Conservation (phyloP, 2,329 filamentous ascomycete species). For the Penicillium fuscoglaucum region DNA sequence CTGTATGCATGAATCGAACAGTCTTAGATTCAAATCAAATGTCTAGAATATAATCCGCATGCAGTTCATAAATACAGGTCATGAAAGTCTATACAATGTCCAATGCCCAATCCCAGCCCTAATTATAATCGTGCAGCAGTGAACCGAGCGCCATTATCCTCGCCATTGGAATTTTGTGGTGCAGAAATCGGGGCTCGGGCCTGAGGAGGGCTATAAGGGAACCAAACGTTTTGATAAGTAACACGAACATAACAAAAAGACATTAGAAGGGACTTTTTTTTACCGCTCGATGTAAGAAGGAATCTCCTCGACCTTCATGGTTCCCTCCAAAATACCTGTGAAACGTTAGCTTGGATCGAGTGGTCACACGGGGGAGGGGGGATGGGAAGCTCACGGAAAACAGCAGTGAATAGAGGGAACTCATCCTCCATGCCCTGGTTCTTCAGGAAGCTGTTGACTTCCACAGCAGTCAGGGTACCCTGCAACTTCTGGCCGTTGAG, state of each 20-base stretch:
- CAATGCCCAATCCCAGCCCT: slow-evolving; percentile 7
- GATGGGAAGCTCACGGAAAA: slow-evolving; percentile 58
- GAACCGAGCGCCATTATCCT: slow-evolving; percentile 19
- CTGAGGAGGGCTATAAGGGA: slow-evolving; percentile 21
- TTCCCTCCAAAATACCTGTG: slow-evolving; percentile 71
- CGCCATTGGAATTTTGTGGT: slow-evolving; percentile 14
- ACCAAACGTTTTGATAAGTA: slow-evolving; percentile 24
- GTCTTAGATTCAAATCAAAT: neutral
- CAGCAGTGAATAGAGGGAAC: slow-evolving; percentile 90
- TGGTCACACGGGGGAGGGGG: slow-evolving; percentile 1
- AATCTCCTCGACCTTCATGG: slow-evolving; percentile 76
- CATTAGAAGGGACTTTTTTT: slow-evolving; percentile 27
- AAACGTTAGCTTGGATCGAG: slow-evolving; percentile 22
- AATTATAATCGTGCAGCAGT: slow-evolving; percentile 24
- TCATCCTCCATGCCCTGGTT: slow-evolving; percentile 73
- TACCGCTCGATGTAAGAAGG: slow-evolving; percentile 63
- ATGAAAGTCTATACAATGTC: slow-evolving; percentile 23
- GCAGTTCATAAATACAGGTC: slow-evolving; percentile 22
- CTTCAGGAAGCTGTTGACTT: slow-evolving; percentile 88
- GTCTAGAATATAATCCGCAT: slow-evolving; percentile 5
- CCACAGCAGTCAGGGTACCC: slow-evolving; percentile 85
- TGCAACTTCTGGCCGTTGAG: slow-evolving; percentile 97
- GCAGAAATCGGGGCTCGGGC: slow-evolving; percentile 18
- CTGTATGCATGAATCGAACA: neutral
- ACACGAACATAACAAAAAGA: slow-evolving; percentile 13